Evolutionary conservation across 164 flowering plant species (phyloP), one percentile per base, ranked within the genome.

Genomic region (Nymphaea colorata): DNA sequence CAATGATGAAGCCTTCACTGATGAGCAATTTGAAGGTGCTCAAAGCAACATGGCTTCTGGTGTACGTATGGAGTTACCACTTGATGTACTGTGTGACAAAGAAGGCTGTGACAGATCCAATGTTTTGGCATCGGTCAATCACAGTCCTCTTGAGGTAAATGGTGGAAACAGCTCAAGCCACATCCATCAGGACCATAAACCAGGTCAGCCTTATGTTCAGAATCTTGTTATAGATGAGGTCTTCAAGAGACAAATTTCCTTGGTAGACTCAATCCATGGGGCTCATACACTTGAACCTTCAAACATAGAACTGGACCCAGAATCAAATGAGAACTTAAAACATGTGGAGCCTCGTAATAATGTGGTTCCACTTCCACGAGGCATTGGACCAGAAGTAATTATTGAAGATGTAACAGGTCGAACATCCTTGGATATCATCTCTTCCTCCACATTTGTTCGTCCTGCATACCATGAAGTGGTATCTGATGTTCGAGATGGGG

Each of bases 351-450:
- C 69, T 42, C 69, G 67, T 45, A 64, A 73, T 70, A 70, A 68
- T 65, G 59, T 25, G 72, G 69, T 59, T 69, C 72, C 42, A 73
- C 41, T 66, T 61, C 67, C 68, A 65, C 61, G 14, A 51, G 57
- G 57, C 57, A 57, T 67, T 41, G 79, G 74, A 70, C 64, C 85
- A 41, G 53, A 18, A 12, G 72, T 85, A 36, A 69, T 80, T 69
- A 76, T 85, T 71, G 86, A 87, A 79, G 92, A 87, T 73, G 85
- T 82, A 43, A 87, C 85, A 43, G 73, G 74, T 63, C 51, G 41
- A 65, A 17, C 68, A 42, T 77, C 80, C 69, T 71, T 76, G 44
- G 85, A 64, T 51, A 66, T 76, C 41, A 43, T 68, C 42, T 67
- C 71, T 25, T 65, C 81, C 18, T 68, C 78, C 60, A 44, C 51